Conservation (phyloP, 1,139 yeast species). For the Zygoascus meyerae region DNA sequence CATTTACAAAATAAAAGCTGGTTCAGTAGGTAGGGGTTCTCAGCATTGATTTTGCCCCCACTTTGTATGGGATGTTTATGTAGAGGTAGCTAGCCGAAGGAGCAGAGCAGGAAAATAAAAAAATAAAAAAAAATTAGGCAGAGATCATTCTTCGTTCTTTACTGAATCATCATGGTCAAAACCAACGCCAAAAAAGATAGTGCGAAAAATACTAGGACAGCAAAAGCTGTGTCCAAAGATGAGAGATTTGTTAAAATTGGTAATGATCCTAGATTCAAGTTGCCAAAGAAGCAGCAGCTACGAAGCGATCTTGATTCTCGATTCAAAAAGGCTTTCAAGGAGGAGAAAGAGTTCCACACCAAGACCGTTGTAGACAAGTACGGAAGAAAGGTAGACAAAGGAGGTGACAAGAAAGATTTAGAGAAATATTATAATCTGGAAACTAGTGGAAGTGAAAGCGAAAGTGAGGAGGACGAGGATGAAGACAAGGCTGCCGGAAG, state of each 20-base stretch:
- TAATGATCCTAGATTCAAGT: conserved; percentile 81
- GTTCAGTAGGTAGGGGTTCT: too few relatives aligned
- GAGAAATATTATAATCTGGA: conserved; percentile 58
- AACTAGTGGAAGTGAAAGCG: conserved; percentile 35
- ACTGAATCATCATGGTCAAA: conserved; percentile 2
- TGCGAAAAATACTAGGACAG: neutral
- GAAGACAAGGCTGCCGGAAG: conserved; percentile 28
- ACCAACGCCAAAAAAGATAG: neutral
- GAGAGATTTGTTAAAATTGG: conserved; percentile 74
- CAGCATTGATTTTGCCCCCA: too few relatives aligned
- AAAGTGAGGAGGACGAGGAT: conserved; percentile 28
- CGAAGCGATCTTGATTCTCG: conserved; percentile 83
- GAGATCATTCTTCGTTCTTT: conserved; percentile 7
- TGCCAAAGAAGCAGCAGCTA: conserved; percentile 62
- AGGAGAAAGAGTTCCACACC: conserved; percentile 58
- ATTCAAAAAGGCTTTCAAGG: conserved; percentile 51
- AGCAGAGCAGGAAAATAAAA: conserved; percentile 3
- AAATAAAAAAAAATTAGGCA: conserved; percentile 4
- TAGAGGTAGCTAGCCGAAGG: too few relatives aligned
- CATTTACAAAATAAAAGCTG: too few relatives aligned
- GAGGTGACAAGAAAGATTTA: conserved; percentile 44
- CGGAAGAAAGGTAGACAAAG: conserved; percentile 62
- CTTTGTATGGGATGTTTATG: too few relatives aligned
- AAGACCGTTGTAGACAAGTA: conserved; percentile 73
- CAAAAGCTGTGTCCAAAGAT: conserved; percentile 48